Conservation (phyloP, 495 filamentous ascomycete genomes). For the Talaromyces adpressus region DNA sequence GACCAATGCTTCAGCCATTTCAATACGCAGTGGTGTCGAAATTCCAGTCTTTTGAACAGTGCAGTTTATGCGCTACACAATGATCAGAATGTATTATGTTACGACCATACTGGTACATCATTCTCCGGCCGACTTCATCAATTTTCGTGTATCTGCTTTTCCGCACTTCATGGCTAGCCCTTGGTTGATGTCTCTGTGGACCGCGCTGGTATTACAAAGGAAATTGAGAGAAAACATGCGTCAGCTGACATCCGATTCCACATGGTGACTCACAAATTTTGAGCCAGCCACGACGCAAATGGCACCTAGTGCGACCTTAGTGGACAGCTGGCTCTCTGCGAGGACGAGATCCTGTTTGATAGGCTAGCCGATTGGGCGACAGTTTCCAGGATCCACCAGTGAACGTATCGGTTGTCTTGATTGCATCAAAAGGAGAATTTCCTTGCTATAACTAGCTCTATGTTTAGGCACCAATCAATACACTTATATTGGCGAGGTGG, state of each 20-base stretch:
- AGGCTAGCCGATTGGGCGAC: neutral
- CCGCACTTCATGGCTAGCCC: no score
- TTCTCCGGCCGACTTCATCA: neutral
- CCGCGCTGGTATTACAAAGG: no score
- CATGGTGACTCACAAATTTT: neutral
- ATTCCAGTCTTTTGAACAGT: neutral
- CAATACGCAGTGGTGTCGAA: neutral
- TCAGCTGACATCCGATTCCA: neutral
- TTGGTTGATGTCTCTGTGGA: no score
- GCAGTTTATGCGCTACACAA: neutral
- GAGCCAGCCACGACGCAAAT: neutral
- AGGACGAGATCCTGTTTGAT: neutral
- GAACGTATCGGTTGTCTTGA: neutral
- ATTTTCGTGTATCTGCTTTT: neutral
- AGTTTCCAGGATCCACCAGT: neutral
- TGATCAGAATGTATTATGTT: neutral
- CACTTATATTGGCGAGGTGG: neutral
- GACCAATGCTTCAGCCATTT: neutral
- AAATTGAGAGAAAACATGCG: neutral
- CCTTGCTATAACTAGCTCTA: neutral
- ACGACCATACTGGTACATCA: neutral
- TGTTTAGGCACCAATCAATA: neutral
- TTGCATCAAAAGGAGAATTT: neutral
- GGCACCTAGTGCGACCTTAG: neutral
- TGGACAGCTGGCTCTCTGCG: neutral